Evolutionary conservation across 306 rosid genomes (phyloP).

Genomic region (Dalbergia cultrata): DNA sequence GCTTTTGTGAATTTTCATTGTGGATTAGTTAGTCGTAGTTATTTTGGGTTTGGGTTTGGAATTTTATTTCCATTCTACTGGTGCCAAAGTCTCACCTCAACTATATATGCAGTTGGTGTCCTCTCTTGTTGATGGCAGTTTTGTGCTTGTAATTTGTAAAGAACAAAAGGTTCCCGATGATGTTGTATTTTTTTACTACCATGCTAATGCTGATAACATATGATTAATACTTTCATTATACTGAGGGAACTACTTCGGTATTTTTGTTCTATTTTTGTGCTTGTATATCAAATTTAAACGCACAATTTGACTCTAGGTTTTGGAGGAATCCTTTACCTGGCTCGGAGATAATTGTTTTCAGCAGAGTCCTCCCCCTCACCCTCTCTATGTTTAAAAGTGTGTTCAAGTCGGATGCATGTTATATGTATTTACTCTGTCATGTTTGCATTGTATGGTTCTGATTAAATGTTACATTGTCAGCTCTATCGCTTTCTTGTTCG

Average conservation of each 20-base stretch:
- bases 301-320: background rate
- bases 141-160: background rate
- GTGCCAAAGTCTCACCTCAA: background rate
- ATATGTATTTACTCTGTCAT: background rate
- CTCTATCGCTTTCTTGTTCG: constrained; percentile 81
- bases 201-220: constrained; percentile 78
- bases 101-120: background rate
- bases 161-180: constrained; percentile 48
- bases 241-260: constrained; percentile 66
- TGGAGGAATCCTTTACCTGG: background rate
- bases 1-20: background rate
- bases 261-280: background rate
- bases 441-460: constrained; percentile 5
- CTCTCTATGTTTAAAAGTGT: background rate
- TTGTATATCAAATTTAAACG: background rate
- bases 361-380: background rate
- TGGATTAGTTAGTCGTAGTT: background rate
- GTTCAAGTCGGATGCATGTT: background rate
- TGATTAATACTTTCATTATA: constrained; percentile 48
- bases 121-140: background rate
- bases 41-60: background rate
- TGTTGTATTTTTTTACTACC: constrained; percentile 50
- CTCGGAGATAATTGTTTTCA: background rate
- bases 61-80: background rate
- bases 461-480: constrained; percentile 49